Evolutionary conservation across 768 basidiomycete genomes (phyloP).

Genomic region (Tephrocybe sp.): DNA sequence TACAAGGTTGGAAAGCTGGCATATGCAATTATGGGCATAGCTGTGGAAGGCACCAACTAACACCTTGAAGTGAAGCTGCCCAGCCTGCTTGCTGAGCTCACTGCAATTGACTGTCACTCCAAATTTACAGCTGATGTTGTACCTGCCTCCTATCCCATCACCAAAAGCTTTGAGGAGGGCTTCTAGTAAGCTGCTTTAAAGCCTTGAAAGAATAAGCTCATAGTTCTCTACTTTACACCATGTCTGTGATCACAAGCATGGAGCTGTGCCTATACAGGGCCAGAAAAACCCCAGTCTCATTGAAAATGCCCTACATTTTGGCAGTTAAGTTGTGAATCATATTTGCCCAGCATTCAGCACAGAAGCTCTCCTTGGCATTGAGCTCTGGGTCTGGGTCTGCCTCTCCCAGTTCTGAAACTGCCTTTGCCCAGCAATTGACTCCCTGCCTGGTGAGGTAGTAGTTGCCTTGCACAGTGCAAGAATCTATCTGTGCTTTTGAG

Average conservation of each 20-base stretch:
- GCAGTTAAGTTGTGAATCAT: neutral
- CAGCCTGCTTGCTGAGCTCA: slow-evolving; percentile 14
- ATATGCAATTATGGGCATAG: slow-evolving; percentile 27
- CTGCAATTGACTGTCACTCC: slow-evolving; percentile 20
- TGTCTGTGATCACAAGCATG: neutral
- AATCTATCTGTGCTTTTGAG: neutral
- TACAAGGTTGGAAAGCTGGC: slow-evolving; percentile 24
- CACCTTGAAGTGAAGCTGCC: slow-evolving; percentile 1
- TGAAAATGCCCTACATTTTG: neutral
- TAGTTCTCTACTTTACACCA: neutral
- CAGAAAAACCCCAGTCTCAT: neutral
- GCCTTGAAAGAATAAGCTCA: slow-evolving; percentile 17
- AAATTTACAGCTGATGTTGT: slow-evolving; percentile 31
- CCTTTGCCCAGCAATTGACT: neutral
- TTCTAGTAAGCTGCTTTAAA: slow-evolving; percentile 21
- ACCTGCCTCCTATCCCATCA: slow-evolving; percentile 21
- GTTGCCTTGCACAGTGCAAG: slow-evolving; percentile 2
- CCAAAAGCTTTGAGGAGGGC: slow-evolving; percentile 21
- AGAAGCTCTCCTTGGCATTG: neutral
- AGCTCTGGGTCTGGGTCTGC: neutral
- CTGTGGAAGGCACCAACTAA: slow-evolving; percentile 26
- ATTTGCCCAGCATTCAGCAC: neutral
- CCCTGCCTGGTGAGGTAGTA: neutral
- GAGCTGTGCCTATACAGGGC: neutral
- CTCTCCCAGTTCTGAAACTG: neutral